These are phyloP conservation scores for Eutypa lata DNA, from an alignment of 2,329 filamentous ascomycete genomes.

Conservation along the genomic window DNA sequence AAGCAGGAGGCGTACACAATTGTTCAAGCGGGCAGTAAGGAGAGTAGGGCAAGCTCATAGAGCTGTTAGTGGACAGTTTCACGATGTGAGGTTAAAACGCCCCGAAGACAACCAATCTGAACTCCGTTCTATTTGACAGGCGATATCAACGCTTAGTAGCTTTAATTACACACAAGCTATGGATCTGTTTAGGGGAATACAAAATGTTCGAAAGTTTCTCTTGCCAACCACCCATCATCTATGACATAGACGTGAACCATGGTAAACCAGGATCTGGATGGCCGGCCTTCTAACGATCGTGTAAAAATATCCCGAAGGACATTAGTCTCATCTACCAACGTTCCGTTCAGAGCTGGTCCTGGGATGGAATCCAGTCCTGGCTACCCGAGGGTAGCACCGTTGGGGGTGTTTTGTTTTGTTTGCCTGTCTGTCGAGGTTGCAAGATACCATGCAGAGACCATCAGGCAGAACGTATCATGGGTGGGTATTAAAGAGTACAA, in stretches of 20 bases:
- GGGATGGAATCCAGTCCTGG: constrained; percentile 65
- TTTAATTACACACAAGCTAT: no score
- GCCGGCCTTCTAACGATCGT: constrained; percentile 34
- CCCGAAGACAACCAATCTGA: no score
- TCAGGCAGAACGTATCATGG: constrained; percentile 8
- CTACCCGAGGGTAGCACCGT: constrained; percentile 73
- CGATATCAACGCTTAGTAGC: no score
- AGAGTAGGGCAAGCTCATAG: no score
- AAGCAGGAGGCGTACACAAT: no score
- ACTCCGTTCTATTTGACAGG: no score
- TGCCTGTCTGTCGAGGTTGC: neutral
- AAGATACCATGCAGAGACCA: constrained; percentile 11
- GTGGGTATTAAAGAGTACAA: constrained; percentile 4
- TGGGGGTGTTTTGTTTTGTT: constrained; percentile 52
- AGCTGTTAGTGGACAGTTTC: no score
- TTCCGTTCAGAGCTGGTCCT: constrained; percentile 77
- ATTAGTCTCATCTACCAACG: constrained; percentile 64
- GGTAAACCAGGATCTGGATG: constrained; percentile 20
- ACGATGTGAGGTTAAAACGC: no score
- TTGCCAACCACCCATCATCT: constrained; percentile 33
- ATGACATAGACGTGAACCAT: constrained; percentile 19
- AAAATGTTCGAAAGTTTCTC: constrained; percentile 36
- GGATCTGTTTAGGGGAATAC: no score
- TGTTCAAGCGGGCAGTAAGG: no score
- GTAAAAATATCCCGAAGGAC: constrained; percentile 20